Percentiles rank a stretch among this genome's conserved stretches.
Conservation (phyloP, 2,329 filamentous ascomycete genomes). For the Diplocarpon mali region DNA sequence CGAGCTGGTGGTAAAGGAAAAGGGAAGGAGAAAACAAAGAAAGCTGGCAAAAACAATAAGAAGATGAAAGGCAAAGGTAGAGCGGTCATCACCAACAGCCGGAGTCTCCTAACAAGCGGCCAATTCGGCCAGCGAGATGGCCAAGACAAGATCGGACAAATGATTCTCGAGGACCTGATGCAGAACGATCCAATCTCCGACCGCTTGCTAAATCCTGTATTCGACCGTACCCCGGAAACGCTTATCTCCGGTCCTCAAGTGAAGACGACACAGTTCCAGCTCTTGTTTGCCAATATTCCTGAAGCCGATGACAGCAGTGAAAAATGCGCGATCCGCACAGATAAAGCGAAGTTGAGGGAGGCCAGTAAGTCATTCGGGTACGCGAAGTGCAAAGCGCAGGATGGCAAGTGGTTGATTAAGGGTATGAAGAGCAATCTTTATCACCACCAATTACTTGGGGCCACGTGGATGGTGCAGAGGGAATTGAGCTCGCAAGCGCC, state of each 20-base stretch:
- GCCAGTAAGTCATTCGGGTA: conserved; percentile 34
- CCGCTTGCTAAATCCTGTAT: conserved; percentile 16
- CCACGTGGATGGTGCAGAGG: conserved; percentile 41
- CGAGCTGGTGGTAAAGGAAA: conserved; percentile 7
- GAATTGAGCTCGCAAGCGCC: conserved; percentile 33
- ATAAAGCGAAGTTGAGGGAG: conserved; percentile 29
- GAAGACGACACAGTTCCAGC: conserved; percentile 20
- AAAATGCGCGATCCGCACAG: conserved; percentile 14
- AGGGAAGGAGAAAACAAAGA: conserved; percentile 3
- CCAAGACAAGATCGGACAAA: conserved; percentile 13
- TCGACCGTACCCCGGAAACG: conserved; percentile 12
- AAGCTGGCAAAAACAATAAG: neutral
- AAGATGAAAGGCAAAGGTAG: conserved; percentile 5
- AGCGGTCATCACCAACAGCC: conserved; percentile 1
- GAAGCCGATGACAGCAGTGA: conserved; percentile 7
- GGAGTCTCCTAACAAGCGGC: conserved; percentile 2
- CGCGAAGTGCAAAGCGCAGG: conserved; percentile 25
- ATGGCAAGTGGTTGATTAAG: conserved; percentile 33
- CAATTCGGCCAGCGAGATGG: neutral
- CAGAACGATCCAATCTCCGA: conserved; percentile 17
- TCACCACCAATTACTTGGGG: conserved; percentile 39
- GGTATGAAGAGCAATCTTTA: conserved; percentile 38
- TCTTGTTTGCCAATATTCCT: conserved; percentile 21
- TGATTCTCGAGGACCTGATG: conserved; percentile 16
- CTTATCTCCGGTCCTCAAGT: conserved; percentile 9